Conservation (phyloP, 2,329 filamentous ascomycete genomes). For the Magnaporthales sp. region DNA sequence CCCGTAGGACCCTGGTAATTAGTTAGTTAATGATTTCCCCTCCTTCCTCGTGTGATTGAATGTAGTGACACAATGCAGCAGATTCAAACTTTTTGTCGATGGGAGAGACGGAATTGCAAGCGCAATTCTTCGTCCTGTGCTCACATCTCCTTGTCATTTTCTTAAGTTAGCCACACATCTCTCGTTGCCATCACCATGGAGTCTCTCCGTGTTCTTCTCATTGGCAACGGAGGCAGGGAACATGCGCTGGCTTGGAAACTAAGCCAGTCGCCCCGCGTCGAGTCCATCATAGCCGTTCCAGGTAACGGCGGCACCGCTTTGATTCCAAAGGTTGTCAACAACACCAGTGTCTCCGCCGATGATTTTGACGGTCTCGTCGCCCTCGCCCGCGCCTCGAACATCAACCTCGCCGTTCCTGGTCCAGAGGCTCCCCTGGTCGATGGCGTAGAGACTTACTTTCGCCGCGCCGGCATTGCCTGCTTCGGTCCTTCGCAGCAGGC, state of each 20-base stretch:
- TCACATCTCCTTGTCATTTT: not conserved
- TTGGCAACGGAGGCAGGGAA: conserved; percentile 91
- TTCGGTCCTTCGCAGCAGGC: conserved; percentile 83
- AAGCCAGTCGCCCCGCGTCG: conserved; percentile 69
- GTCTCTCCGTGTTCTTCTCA: conserved; percentile 53
- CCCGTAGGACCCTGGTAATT: not conserved
- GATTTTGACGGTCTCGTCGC: conserved; percentile 71
- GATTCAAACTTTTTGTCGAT: not conserved
- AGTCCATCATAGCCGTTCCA: conserved; percentile 61
- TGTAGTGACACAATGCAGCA: not conserved
- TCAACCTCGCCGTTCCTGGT: conserved; percentile 82
- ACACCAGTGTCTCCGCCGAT: conserved; percentile 57
- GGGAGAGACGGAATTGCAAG: not conserved
- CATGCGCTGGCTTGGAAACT: conserved; percentile 94
- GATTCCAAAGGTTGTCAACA: conserved; percentile 65
- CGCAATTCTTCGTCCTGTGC: not conserved
- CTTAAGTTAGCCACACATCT: not conserved
- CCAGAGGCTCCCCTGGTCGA: conserved; percentile 92
- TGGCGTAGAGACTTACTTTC: conserved; percentile 80
- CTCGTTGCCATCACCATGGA: not conserved
- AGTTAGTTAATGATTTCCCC: not conserved
- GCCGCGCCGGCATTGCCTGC: conserved; percentile 61
- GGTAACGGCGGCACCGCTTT: conserved; percentile 83
- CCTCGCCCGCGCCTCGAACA: conserved; percentile 61
- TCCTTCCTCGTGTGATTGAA: not conserved